These are phyloP conservation scores for Metschnikowia similis DNA, from an alignment of 805 yeast species.

Conservation along the genomic window DNA sequence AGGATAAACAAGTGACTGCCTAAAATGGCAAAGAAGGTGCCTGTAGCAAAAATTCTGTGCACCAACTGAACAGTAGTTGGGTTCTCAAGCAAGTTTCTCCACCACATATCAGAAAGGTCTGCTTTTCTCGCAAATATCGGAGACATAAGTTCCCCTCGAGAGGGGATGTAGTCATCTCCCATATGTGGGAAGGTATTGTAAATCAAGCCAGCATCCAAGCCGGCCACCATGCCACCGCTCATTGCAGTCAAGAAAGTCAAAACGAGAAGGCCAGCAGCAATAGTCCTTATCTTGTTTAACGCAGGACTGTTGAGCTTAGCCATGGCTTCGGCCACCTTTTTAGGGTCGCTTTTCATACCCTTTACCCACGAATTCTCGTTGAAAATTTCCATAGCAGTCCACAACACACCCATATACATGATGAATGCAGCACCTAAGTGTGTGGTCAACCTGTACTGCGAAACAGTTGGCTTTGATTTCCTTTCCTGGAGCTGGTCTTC, in stretches of 20 bases:
- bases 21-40: slow-evolving; percentile 70
- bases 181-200: slow-evolving; percentile 95
- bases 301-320: slow-evolving; percentile 59
- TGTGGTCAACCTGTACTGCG: slow-evolving; percentile 89
- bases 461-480: slow-evolving; percentile 93
- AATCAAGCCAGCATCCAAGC: slow-evolving; percentile 94
- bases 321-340: slow-evolving; percentile 48
- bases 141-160: slow-evolving; percentile 71
- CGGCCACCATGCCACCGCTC: slow-evolving; percentile 98
- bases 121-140: slow-evolving; percentile 62
- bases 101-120: slow-evolving; percentile 70
- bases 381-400: slow-evolving; percentile 83
- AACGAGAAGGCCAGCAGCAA: slow-evolving; percentile 54
- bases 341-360: slow-evolving; percentile 44
- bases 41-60: slow-evolving; percentile 80
- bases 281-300: slow-evolving; percentile 51
- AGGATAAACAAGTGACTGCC: slow-evolving; percentile 68
- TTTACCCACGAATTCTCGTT: slow-evolving; percentile 66
- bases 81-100: slow-evolving; percentile 93
- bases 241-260: slow-evolving; percentile 86
- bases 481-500: slow-evolving; percentile 71
- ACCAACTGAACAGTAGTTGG: slow-evolving; percentile 93
- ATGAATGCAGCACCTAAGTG: slow-evolving; percentile 91
- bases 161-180: slow-evolving; percentile 84
- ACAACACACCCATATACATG: slow-evolving; percentile 82